A percentile compares a stretch with the other conserved stretches of the same genome.
phyloP scores from a whole-genome alignment of 345 rosid species.

The Moricandia moricandioides region DNA sequence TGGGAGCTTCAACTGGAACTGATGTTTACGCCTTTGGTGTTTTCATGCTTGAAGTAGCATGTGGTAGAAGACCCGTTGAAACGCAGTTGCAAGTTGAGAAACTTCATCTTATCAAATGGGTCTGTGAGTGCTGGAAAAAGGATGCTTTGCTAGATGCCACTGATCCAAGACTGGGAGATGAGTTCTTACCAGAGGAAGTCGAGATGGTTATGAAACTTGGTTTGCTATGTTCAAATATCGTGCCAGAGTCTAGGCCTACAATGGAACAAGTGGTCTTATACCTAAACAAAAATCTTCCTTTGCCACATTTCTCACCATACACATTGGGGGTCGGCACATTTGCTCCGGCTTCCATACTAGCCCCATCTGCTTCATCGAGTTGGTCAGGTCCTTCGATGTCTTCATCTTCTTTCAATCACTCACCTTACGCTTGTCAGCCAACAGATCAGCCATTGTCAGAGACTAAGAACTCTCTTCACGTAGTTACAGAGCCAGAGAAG shows the following conservation, averaged over 20 bases:
- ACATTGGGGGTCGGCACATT: neutral
- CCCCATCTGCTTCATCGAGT: neutral
- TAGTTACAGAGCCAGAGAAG: neutral
- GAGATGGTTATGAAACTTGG: neutral
- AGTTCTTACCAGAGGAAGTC: neutral
- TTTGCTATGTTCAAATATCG: neutral
- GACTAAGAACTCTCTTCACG: neutral
- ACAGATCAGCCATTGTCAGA: neutral
- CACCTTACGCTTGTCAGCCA: neutral
- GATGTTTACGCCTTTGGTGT: neutral
- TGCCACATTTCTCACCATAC: neutral
- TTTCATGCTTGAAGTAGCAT: neutral
- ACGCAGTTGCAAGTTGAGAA: neutral
- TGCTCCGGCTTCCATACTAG: neutral
- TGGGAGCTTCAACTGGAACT: neutral
- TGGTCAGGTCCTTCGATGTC: neutral
- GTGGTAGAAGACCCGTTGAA: neutral
- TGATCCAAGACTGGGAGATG: neutral
- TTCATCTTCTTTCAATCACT: neutral
- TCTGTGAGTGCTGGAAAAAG: neutral
- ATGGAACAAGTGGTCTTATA: neutral
- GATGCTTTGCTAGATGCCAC: neutral
- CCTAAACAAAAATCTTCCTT: neutral
- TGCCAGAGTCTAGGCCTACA: neutral
- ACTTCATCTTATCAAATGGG: neutral